Evolutionary conservation across 2,329 filamentous ascomycete species (phyloP), one percentile per base, ranked within the genome.

Genomic region (Rutstroemia sp.): DNA sequence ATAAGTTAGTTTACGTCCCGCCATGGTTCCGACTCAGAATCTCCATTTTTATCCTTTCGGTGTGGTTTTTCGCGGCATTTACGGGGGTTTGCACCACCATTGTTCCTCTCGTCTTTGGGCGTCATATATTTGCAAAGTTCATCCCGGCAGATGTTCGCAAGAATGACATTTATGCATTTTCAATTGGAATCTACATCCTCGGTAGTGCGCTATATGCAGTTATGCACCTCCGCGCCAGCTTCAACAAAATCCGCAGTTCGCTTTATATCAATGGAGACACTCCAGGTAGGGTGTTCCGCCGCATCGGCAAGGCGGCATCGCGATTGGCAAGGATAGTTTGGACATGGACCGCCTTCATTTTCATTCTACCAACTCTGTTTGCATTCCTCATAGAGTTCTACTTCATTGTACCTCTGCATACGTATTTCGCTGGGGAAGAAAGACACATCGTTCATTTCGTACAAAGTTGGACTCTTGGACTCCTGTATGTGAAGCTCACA

Each of bases 121-220:
- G 94, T 27, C 79, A 78, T 57, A 78, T 97, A 59, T 88, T 96
- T 68, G 83, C 84, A 48, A 74, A 79, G 27, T 73, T 92, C 36
- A 82, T 96, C 44, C 89, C 90, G 4, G 73, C 77, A 0, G 79
- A 88, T 59, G 80, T 88, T 48, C 82, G 82, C 42, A 87, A 92
- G 68, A 99, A 97, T 71, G 94, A 99, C 70, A 88, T 99, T 25
- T 97, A 99, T 66, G 92, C 94, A 12, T 96, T 96, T 70, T 95
- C 90, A 52, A 84, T 94, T 30, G 94, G 94, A 14, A 80, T 95
- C 42, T 96, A 95, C 68, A 76, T 90, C 25, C 76, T 96, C 4
- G 89, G 88, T 10, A 83, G 81, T 4, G 67, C 82, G 1, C 74
- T 81, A 2, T 95, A 92, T 69, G 72, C 80, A 44, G 63, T 78